A percentile compares a stretch with the other conserved stretches of the same genome.
These are phyloP conservation scores for Plasmodium coatneyi DNA, from an alignment of 169 alveolate species.

Conservation along the genomic window DNA sequence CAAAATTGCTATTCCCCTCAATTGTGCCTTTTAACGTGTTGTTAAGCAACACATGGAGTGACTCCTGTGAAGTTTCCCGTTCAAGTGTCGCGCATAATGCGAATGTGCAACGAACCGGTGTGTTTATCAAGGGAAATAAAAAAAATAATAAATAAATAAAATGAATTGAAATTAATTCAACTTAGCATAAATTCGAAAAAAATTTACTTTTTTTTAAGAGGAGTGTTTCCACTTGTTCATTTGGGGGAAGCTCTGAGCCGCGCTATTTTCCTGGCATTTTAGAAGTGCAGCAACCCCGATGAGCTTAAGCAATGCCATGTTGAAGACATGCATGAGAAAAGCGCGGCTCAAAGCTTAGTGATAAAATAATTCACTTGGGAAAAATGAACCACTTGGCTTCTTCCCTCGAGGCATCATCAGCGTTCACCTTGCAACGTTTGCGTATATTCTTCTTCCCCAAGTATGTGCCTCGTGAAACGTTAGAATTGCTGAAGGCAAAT, in stretches of 20 bases:
- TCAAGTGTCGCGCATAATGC: background rate
- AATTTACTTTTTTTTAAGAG: background rate
- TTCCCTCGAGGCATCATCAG: background rate
- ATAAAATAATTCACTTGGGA: background rate
- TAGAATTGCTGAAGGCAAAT: background rate
- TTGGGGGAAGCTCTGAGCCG: background rate
- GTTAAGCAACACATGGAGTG: background rate
- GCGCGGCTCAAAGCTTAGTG: background rate
- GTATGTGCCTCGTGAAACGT: background rate
- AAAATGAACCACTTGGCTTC: background rate
- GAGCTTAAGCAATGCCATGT: background rate
- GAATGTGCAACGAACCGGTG: background rate
- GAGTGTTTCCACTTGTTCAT: background rate
- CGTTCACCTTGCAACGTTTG: background rate
- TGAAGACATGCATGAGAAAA: background rate
- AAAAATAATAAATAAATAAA: background rate
- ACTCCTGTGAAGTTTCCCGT: background rate
- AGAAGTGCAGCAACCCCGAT: background rate
- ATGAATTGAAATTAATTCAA: background rate
- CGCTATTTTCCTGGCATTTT: background rate
- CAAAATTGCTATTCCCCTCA: background rate
- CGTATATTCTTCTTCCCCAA: background rate
- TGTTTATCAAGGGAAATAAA: background rate
- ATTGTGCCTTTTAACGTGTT: background rate
- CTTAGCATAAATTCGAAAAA: background rate